These are phyloP conservation scores for Raffaelea ambrosiae DNA, from an alignment of 2,329 filamentous ascomycete genomes.

Conservation along the genomic window DNA sequence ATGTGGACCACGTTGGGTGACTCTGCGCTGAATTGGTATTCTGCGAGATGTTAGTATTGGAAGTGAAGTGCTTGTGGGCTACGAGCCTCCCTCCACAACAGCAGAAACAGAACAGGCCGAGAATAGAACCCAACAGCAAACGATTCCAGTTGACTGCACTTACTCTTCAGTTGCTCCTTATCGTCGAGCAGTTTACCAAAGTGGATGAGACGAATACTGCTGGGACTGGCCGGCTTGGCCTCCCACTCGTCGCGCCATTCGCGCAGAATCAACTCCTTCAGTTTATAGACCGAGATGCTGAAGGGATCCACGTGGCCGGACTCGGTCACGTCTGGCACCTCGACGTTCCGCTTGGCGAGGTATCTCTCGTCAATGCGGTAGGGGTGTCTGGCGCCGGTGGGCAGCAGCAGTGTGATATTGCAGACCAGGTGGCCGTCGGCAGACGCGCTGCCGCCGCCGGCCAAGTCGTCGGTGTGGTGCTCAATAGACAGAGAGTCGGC, in stretches of 20 bases:
- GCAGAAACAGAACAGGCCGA: not conserved
- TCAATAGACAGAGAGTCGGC: constrained; percentile 11
- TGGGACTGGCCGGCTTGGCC: constrained; percentile 73
- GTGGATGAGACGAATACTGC: constrained; percentile 81
- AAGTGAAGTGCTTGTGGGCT: no score
- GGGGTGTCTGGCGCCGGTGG: constrained; percentile 73
- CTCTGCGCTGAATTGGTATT: constrained; percentile 69
- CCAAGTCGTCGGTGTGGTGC: not conserved
- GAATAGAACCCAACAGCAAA: not conserved
- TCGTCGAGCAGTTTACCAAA: constrained; percentile 89
- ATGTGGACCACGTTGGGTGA: constrained; percentile 85
- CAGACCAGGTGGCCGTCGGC: constrained; percentile 37
- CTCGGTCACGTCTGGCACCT: constrained; percentile 57
- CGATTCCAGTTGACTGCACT: constrained; percentile 24
- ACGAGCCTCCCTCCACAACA: no score
- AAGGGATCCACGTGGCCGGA: constrained; percentile 64
- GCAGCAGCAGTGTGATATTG: constrained; percentile 75
- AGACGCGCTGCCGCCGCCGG: not conserved
- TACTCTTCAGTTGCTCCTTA: constrained; percentile 77
- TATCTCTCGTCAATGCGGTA: constrained; percentile 88
- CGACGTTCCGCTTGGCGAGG: constrained; percentile 69
- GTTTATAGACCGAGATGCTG: constrained; percentile 83
- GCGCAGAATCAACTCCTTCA: constrained; percentile 87
- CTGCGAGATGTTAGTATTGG: constrained; percentile 32
- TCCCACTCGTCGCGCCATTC: constrained; percentile 96